These are phyloP conservation scores for Fraxinus floribunda DNA, from an alignment of 305 asterid genomes.

Conservation along the genomic window DNA sequence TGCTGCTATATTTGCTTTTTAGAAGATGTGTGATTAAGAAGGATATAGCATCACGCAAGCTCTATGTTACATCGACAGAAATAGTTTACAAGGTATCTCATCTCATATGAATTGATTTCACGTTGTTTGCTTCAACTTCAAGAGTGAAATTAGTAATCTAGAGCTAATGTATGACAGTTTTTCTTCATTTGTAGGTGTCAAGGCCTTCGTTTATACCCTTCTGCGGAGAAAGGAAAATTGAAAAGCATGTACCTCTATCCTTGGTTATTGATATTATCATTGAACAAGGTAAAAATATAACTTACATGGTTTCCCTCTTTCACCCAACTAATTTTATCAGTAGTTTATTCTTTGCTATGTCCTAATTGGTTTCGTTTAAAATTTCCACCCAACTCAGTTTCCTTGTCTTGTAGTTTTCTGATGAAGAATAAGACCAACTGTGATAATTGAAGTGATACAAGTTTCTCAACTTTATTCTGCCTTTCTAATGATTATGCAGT, in stretches of 20 bases:
- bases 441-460: not conserved
- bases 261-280: conserved; percentile 59
- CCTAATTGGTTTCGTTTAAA: conserved; percentile 3
- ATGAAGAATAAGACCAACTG: not conserved
- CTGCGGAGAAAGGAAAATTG: conserved; percentile 46
- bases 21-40: conserved; percentile 66
- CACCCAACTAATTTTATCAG: not conserved
- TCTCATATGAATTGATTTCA: conserved; percentile 12
- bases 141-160: not conserved
- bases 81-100: conserved; percentile 58
- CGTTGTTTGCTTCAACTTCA: not conserved
- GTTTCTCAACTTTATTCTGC: conserved; percentile 6
- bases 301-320: not conserved
- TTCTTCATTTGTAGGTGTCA: conserved; percentile 41
- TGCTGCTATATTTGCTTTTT: conserved; percentile 66
- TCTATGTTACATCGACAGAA: conserved; percentile 52
- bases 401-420: not conserved
- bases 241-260: conserved; percentile 60
- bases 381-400: not conserved
- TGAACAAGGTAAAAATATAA: conserved; percentile 58
- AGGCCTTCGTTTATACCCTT: conserved; percentile 75
- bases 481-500: not conserved
- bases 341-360: conserved; percentile 6
- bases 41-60: conserved; percentile 62
- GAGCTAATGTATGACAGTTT: conserved; percentile 19